These are phyloP conservation scores for Clavulina sp. DNA, from an alignment of 768 basidiomycete genomes.

Conservation along the genomic window DNA sequence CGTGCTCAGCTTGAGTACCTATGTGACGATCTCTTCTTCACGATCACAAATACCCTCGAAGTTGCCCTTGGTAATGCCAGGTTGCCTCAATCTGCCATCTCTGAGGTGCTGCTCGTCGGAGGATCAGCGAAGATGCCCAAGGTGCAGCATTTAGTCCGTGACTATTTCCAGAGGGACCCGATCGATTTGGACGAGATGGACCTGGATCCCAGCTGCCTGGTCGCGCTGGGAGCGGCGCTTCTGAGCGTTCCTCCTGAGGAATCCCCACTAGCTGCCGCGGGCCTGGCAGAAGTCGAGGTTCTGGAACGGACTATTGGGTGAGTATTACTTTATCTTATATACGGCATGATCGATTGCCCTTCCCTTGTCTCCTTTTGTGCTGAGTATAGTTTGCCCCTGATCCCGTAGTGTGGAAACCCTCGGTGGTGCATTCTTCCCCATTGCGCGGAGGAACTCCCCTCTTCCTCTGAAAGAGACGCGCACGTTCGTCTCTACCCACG, in stretches of 20 bases:
- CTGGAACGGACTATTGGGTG: background rate
- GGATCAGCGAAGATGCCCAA: background rate
- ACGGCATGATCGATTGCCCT: background rate
- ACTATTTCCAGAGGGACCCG: background rate
- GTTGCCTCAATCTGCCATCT: background rate
- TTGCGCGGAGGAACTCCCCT: conserved; percentile 89
- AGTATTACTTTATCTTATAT: too few species aligned
- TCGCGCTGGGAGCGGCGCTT: background rate
- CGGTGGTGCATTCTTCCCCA: conserved; percentile 24
- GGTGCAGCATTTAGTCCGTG: background rate
- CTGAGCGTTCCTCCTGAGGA: background rate
- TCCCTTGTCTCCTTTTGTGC: background rate
- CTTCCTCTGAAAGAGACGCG: conserved; percentile 98
- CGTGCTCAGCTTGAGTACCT: background rate
- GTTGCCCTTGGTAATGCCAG: background rate
- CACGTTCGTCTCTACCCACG: conserved; percentile 96
- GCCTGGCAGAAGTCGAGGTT: background rate
- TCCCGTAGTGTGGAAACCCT: conserved; percentile 1
- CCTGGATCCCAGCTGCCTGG: background rate
- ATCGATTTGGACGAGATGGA: too few species aligned
- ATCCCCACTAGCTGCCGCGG: background rate
- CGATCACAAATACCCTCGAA: background rate
- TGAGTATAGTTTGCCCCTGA: background rate
- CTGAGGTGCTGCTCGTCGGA: background rate
- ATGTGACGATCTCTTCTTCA: background rate